Conservation (phyloP, 2,329 filamentous ascomycete genomes). For the Hysterium pulicare region DNA sequence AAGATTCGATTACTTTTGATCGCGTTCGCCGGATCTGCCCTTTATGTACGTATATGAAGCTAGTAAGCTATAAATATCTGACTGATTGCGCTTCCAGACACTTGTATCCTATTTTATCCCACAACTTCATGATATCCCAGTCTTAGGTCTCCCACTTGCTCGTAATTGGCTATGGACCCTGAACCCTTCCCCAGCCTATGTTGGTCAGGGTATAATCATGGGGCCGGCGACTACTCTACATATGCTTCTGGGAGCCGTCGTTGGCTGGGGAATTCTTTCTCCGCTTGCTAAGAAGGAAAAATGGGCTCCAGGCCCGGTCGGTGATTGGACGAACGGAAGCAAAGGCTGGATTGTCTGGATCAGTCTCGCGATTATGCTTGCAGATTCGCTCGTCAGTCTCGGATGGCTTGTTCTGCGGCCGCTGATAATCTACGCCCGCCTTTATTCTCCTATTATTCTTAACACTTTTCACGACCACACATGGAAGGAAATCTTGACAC, state of each 20-base stretch:
- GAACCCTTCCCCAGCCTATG: constrained; percentile 94
- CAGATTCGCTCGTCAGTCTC: constrained; percentile 85
- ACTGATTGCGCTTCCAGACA: constrained; percentile 53
- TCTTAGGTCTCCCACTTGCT: constrained; percentile 75
- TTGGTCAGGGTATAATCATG: constrained; percentile 98
- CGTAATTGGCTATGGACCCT: constrained; percentile 89
- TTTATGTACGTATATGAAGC: constrained; percentile 38
- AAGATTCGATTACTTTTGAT: constrained; percentile 59
- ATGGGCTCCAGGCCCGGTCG: constrained; percentile 85
- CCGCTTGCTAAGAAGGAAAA: constrained; percentile 80
- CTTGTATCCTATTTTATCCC: constrained; percentile 88
- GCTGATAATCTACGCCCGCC: constrained; percentile 47
- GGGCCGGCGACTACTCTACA: constrained; percentile 90
- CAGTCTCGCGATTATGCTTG: constrained; percentile 92
- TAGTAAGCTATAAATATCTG: constrained; percentile 1
- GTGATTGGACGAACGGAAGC: constrained; percentile 86
- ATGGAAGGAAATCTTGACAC: constrained; percentile 33
- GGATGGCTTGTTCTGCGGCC: constrained; percentile 71
- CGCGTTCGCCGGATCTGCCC: constrained; percentile 58
- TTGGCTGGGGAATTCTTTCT: constrained; percentile 89
- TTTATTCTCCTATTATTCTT: constrained; percentile 34
- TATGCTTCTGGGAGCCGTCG: constrained; percentile 84
- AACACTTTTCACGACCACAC: constrained; percentile 29
- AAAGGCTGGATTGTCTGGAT: constrained; percentile 99
- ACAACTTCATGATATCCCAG: constrained; percentile 75